phyloP scores from a whole-genome alignment of 2,329 filamentous ascomycete genomes.

The Colletotrichum tropicale region DNA sequence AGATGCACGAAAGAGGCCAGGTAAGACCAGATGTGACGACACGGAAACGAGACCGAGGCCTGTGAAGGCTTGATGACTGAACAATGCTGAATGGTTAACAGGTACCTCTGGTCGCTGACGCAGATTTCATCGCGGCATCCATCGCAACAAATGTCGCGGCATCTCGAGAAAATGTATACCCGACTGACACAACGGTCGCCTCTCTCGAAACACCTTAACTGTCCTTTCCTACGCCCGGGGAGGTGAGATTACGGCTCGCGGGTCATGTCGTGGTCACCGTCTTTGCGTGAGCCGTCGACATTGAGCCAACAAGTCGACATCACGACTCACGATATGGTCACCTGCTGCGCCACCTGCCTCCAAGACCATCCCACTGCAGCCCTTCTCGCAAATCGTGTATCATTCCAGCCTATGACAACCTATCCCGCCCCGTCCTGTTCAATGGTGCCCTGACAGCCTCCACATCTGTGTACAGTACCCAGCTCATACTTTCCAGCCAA shows the following conservation, averaged over 20 bases:
- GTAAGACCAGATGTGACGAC: neutral
- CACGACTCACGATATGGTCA: neutral
- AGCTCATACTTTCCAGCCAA: neutral
- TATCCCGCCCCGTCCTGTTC: neutral
- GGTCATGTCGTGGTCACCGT: neutral
- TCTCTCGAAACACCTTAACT: neutral
- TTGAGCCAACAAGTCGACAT: neutral
- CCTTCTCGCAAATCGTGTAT: neutral
- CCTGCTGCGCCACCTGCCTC: neutral
- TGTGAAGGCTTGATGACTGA: neutral
- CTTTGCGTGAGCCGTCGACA: neutral
- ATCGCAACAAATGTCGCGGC: neutral
- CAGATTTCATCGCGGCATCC: neutral
- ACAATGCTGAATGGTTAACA: neutral
- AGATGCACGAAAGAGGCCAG: neutral
- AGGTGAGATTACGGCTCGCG: neutral
- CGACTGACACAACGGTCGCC: neutral
- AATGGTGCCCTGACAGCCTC: neutral
- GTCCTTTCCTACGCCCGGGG: fast-evolving
- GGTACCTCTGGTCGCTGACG: neutral
- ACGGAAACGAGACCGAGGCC: neutral
- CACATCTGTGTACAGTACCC: neutral
- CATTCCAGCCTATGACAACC: neutral
- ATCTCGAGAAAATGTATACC: neutral
- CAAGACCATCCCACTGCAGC: neutral